Evolutionary conservation across 768 basidiomycete species (phyloP), one percentile per base, ranked within the genome.

Genomic region (Podaxis sp.): DNA sequence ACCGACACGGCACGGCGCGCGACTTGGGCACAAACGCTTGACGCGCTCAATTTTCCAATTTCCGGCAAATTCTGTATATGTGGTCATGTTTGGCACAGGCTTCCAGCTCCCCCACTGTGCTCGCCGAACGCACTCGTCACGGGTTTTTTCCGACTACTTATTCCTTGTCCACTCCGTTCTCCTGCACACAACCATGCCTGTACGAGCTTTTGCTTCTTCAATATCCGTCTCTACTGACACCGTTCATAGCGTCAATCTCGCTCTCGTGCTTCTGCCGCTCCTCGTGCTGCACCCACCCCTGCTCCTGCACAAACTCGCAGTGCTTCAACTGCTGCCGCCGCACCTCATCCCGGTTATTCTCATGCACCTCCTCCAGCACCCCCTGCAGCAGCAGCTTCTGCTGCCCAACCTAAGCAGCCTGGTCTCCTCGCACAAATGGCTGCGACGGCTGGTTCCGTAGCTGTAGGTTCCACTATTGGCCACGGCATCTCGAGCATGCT

Each of bases 401-500:
- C 82, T 38, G 75, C 78, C 40, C 79, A 80, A 51, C 73, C 82
- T 1, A 70, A 80, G 64, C 79, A 83, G 65, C 92, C 93, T 1
- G 92, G 93, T 13, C 79, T 95, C 82, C 60, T 95, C 17, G 82
- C 85, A 0, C 89, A 92, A 70, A 94, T 95, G 91, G 93, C 93
- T 59, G 90, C 92, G 4, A 93, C 94, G 5, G 94, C 93, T 28
- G 94, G 93, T 65, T 92, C 91, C 62, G 93, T 96, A 55, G 95
- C 93, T 4, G 79, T 93, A 54, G 95, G 94, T 26, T 94, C 92
- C 7, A 88, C 87, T 61, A 85, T 96, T 66, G 94, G 93, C 51
- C 94, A 96, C 72, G 94, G 94, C n/a, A 71, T 96, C 66, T 93
- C 92, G 46, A 84, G 75, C 74, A 93, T 95, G 92, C 85, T 96